Percentiles rank a stretch among this genome's conserved stretches.
These are phyloP conservation scores for Linum tenue DNA, from an alignment of 345 rosid species.

Conservation along the genomic window DNA sequence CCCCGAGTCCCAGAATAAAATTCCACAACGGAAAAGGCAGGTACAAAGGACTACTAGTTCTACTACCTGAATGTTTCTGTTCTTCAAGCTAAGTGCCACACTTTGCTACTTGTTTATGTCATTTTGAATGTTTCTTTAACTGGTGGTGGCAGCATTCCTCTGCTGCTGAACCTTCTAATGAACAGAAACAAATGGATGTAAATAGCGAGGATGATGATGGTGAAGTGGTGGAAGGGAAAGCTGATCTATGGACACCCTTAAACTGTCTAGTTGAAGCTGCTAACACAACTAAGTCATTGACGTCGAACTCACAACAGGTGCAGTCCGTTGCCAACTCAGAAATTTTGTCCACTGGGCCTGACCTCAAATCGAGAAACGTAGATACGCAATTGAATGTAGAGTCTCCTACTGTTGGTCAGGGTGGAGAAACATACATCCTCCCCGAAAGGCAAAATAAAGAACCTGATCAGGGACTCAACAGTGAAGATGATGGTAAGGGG, in stretches of 20 bases:
- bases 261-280: conserved; percentile 92
- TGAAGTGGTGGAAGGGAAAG: conserved; percentile 54
- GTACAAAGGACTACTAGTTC: conserved; percentile 30
- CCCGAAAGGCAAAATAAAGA: conserved; percentile 46
- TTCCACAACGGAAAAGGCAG: conserved; percentile 54
- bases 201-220: conserved; percentile 35
- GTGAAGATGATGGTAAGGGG: conserved; percentile 32
- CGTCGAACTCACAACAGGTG: conserved; percentile 44
- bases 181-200: conserved; percentile 15
- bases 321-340: conserved; percentile 27
- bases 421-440: conserved; percentile 18
- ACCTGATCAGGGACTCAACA: conserved; percentile 35
- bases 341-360: conserved; percentile 23
- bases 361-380: conserved; percentile 28
- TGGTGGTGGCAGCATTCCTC: conserved; percentile 40
- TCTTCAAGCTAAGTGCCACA: background rate
- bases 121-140: conserved; percentile 9
- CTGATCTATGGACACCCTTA: conserved; percentile 81
- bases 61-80: background rate
- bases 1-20: conserved; percentile 47
- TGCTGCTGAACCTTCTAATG: conserved; percentile 42
- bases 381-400: conserved; percentile 28
- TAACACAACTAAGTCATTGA: conserved; percentile 68
- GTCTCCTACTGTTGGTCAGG: conserved; percentile 20
- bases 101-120: conserved; percentile 2